Evolutionary conservation across 2,329 filamentous ascomycete genomes (phyloP).

Genomic region (Ophiostoma populinum): DNA sequence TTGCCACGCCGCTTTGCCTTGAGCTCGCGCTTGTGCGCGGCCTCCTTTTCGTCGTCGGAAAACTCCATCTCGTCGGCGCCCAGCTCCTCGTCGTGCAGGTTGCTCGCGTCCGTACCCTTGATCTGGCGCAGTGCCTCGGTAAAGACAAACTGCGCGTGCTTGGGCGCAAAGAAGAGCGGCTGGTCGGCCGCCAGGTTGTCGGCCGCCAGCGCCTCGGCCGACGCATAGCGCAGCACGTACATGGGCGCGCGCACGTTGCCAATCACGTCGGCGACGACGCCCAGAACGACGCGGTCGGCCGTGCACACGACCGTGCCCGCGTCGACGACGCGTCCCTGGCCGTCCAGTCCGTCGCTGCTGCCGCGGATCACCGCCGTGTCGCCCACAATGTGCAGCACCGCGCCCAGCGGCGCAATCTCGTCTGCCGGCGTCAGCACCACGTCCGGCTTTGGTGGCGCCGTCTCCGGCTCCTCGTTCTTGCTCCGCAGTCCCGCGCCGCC

Average conservation of each 20-base stretch:
- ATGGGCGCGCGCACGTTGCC: conserved; percentile 73
- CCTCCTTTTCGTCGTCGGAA: conserved; percentile 90
- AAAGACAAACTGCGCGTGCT: conserved; percentile 70
- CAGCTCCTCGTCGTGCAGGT: conserved; percentile 85
- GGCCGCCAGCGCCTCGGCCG: conserved; percentile 39
- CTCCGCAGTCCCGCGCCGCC: conserved; percentile 45
- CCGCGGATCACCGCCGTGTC: conserved; percentile 66
- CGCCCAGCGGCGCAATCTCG: conserved; percentile 59
- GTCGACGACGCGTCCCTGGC: conserved; percentile 74
- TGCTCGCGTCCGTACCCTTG: conserved; percentile 88
- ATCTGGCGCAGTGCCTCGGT: conserved; percentile 61
- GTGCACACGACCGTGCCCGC: conserved; percentile 69
- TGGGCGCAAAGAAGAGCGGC: conserved; percentile 61
- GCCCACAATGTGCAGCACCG: conserved; percentile 60
- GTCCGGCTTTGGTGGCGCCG: conserved; percentile 54
- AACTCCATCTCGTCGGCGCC: conserved; percentile 80
- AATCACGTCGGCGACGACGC: conserved; percentile 68
- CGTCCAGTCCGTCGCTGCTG: conserved; percentile 50
- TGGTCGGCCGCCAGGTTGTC: conserved; percentile 51
- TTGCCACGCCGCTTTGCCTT: conserved; percentile 44
- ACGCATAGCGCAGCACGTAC: conserved; percentile 66
- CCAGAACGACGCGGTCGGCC: conserved; percentile 57
- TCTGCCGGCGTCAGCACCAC: conserved; percentile 62
- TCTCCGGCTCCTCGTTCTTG: conserved; percentile 59
- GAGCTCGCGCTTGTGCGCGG: conserved; percentile 53